Evolutionary conservation across 2,329 filamentous ascomycete species (phyloP), one percentile per base, ranked within the genome.

Genomic region (Teratosphaeria epicoccoides): DNA sequence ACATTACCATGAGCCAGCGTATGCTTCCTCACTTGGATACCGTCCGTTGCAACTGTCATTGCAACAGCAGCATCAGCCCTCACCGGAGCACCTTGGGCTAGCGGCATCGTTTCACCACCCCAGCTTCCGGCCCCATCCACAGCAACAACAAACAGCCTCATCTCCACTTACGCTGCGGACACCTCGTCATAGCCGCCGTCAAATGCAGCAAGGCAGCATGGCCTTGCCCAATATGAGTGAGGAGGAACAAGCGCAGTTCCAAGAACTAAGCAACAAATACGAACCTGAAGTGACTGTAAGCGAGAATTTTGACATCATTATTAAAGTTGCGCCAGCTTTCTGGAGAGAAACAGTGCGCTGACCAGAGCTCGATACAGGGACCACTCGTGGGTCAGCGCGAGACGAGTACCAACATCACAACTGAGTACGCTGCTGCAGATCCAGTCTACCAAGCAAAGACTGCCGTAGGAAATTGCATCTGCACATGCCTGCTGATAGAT

Each of bases 371-470:
- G 25, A 56, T 50, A 59, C 64, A 96, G 91, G 89, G 88, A 51
- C 87, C 88, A 55, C 76, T 90, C 47, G 85, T 97, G 58, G 87
- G 88, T 62, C 78, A 84, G 55, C 87, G 86, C 70, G 81, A 82
- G 63, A 80, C 86, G 49, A 94, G 84, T 70, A 79, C 82, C 60
- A 81, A 77, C 58, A 88, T 98, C 65, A 83, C 86, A 14, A 78
- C 84, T 57, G 87, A 95, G 68, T 97, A 95, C 72, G 87, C 88
- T 55, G 85, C 86, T 69, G 90, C 88, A 55, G 90, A 97, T 68
- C 82, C 84, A 5, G 75, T 87, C 57, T 95, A 88, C 68, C 83
- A 90, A 48, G 80, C 85, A 53, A 97, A 97, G 75, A 96, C 90
- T 47, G 79, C 81, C 65, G 91, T 95, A 74, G 70, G 83, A 75